A percentile compares a stretch with the other conserved stretches of the same genome.
Evolutionary conservation across 352 stramenopile genomes (phyloP).

Genomic region (Phytophthora cactorum): DNA sequence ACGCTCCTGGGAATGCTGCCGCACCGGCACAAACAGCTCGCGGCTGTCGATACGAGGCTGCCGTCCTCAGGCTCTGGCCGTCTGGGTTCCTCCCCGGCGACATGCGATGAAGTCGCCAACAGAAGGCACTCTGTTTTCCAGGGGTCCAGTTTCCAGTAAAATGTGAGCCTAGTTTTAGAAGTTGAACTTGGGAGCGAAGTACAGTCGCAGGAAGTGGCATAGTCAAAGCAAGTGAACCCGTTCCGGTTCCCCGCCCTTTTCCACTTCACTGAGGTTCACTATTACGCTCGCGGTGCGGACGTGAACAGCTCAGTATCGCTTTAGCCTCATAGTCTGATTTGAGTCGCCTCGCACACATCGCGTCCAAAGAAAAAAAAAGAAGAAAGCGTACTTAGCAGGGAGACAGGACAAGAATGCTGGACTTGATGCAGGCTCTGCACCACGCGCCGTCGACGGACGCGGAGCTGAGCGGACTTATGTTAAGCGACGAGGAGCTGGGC

Average conservation of each 20-base stretch:
- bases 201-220: slow-evolving; percentile 10
- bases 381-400: slow-evolving; percentile 17
- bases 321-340: slow-evolving; percentile 24
- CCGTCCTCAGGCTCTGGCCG: background rate
- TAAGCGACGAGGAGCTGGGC: slow-evolving; percentile 37
- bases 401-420: slow-evolving; percentile 27
- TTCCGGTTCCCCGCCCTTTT: slow-evolving; percentile 8
- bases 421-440: slow-evolving; percentile 38
- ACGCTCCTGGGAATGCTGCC: slow-evolving; percentile 7
- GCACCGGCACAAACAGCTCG: slow-evolving; percentile 15
- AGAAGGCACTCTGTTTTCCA: background rate
- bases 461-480: slow-evolving; percentile 35
- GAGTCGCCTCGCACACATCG: background rate
- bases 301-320: slow-evolving; percentile 4
- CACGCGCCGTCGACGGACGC: slow-evolving; percentile 16
- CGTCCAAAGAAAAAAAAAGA: background rate
- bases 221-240: slow-evolving; percentile 16
- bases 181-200: slow-evolving; percentile 30
- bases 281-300: slow-evolving; percentile 7
- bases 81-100: background rate
- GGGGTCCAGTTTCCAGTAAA: slow-evolving; percentile 8
- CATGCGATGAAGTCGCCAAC: slow-evolving; percentile 1
- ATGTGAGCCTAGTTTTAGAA: slow-evolving; percentile 14
- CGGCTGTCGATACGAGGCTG: background rate
- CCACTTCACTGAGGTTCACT: slow-evolving; percentile 9